Conservation (phyloP, 139 green algal species). For the Chlamydomonas eustigma region DNA sequence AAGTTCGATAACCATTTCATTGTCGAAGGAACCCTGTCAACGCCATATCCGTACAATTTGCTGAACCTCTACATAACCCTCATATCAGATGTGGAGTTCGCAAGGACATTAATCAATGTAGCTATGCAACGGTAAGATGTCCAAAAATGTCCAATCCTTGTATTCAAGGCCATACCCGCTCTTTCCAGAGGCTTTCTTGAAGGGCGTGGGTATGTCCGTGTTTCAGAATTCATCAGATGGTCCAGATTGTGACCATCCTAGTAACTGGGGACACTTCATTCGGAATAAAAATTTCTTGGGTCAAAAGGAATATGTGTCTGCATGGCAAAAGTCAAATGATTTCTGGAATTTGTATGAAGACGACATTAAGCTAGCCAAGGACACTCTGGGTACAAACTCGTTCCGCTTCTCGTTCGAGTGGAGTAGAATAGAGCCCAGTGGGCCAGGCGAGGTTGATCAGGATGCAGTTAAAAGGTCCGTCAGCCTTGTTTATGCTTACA, state of each 20-base stretch:
- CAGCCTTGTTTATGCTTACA: no score
- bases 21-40: no score
- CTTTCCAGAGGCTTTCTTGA: conserved; percentile 10
- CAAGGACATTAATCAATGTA: no score
- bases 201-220: conserved; percentile 30
- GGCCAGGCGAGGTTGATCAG: conserved; percentile 10
- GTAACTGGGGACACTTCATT: conserved; percentile 7
- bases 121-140: no score
- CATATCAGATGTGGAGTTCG: no score
- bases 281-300: conserved; percentile 14
- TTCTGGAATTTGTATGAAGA: conserved; percentile 70
- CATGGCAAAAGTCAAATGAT: conserved; percentile 28
- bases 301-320: background rate
- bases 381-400: conserved; percentile 3
- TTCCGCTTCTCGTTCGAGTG: conserved; percentile 31
- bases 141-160: no score
- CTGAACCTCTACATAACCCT: no score
- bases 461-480: conserved; percentile 10
- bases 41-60: no score
- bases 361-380: conserved; percentile 52
- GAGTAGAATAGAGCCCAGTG: conserved; percentile 1
- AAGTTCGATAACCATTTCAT: no score
- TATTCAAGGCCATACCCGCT: background rate
- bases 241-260: conserved; percentile 24
- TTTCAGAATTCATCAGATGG: conserved; percentile 54